Evolutionary conservation across 257 asterid genomes (phyloP).

Genomic region (Buddleja alternifolia): DNA sequence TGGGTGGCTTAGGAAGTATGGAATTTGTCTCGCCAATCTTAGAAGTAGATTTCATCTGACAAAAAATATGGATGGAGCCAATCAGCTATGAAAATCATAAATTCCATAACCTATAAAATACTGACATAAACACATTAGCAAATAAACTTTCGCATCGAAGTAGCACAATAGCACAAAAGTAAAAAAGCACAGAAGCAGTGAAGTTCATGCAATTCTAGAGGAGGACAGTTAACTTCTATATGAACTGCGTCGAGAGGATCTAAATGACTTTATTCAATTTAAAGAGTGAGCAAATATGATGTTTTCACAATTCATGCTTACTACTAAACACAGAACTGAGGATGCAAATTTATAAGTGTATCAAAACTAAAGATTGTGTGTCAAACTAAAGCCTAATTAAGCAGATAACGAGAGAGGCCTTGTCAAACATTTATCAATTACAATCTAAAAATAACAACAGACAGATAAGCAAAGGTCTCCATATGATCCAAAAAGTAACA

Average conservation of each 20-base stretch:
- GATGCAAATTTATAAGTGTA: conserved; percentile 22
- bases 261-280: background rate
- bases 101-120: conserved; percentile 16
- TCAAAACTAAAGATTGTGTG: conserved; percentile 15
- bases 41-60: conserved; percentile 43
- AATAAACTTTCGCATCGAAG: background rate
- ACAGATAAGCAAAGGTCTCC: background rate
- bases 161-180: background rate
- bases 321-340: background rate
- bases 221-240: background rate
- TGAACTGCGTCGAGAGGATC: background rate
- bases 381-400: background rate
- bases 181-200: conserved; percentile 1
- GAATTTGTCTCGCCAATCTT: conserved; percentile 46
- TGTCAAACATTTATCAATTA: background rate
- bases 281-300: background rate
- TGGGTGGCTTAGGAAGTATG: conserved; percentile 53
- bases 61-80: conserved; percentile 24
- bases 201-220: background rate
- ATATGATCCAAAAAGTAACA: background rate
- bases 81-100: conserved; percentile 21
- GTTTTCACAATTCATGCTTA: background rate
- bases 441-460: conserved; percentile 9
- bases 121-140: background rate
- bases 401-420: background rate